These are phyloP conservation scores for Hypoxylon sp. DNA, from an alignment of 2,329 filamentous ascomycete species.

Conservation along the genomic window DNA sequence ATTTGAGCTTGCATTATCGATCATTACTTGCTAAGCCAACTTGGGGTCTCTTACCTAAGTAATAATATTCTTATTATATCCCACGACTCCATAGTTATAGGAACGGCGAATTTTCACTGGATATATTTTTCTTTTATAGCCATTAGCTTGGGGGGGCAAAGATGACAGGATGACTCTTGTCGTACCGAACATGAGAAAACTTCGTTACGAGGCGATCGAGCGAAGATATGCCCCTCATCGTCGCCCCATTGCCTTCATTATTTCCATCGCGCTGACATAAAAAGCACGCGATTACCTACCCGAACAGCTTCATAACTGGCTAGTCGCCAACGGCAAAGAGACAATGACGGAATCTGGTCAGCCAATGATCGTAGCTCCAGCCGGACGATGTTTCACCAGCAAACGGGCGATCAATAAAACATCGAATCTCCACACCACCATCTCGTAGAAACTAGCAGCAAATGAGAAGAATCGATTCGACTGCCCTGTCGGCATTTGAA, in stretches of 20 bases:
- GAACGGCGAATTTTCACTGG: conserved; percentile 20
- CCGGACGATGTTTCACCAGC: conserved; percentile 29
- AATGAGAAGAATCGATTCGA: conserved; percentile 33
- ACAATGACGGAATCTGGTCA: conserved; percentile 27
- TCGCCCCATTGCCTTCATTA: neutral
- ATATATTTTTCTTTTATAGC: neutral
- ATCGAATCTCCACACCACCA: conserved; percentile 37
- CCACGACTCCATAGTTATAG: conserved; percentile 11
- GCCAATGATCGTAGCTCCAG: conserved; percentile 14
- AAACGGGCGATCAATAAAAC: conserved; percentile 36
- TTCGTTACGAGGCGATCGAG: no score
- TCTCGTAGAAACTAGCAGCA: conserved; percentile 29
- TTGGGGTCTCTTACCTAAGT: conserved; percentile 29
- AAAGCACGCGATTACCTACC: conserved; percentile 34
- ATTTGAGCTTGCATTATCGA: conserved; percentile 36
- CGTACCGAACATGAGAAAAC: no score
- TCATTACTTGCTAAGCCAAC: conserved; percentile 27
- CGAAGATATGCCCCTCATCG: neutral
- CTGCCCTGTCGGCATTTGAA: conserved; percentile 43
- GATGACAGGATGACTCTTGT: no score
- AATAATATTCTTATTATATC: conserved; percentile 28
- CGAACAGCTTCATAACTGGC: conserved; percentile 11
- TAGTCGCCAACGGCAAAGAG: conserved; percentile 18
- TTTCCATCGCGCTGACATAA: conserved; percentile 8
- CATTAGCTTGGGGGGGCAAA: conserved; percentile 9